These are phyloP conservation scores for Aspergillus aculeatus DNA, from an alignment of 2,329 filamentous ascomycete species.

Conservation along the genomic window DNA sequence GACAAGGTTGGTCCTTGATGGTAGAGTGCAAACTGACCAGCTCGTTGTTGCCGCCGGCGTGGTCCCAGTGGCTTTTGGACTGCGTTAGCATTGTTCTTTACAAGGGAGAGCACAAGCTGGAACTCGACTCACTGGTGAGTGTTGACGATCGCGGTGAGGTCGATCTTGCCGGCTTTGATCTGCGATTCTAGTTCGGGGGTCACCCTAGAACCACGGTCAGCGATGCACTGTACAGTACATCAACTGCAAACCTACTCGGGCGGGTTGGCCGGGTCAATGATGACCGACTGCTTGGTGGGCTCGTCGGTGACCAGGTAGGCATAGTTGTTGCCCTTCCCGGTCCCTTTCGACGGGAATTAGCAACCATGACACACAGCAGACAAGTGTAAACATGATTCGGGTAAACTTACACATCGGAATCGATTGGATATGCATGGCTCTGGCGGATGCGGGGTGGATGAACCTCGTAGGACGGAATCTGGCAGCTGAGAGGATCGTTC, in stretches of 20 bases:
- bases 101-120: too few species aligned
- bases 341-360: conserved; percentile 24
- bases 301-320: conserved; percentile 54
- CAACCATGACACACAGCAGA: neutral
- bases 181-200: conserved; percentile 69
- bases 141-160: conserved; percentile 86
- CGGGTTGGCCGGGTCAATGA: conserved; percentile 53
- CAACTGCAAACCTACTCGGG: conserved; percentile 42
- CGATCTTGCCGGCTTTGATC: conserved; percentile 69
- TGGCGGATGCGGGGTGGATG: conserved; percentile 8
- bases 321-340: conserved; percentile 50
- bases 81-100: conserved; percentile 6
- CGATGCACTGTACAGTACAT: neutral
- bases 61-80: conserved; percentile 75
- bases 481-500: conserved; percentile 22
- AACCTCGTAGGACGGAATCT: conserved; percentile 9
- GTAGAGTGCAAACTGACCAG: conserved; percentile 55
- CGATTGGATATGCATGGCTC: conserved; percentile 52
- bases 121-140: conserved; percentile 78
- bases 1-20: neutral
- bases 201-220: conserved; percentile 47
- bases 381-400: neutral
- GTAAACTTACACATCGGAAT: conserved; percentile 53
- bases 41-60: conserved; percentile 86
- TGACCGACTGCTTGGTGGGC: conserved; percentile 49